Percentiles rank a stretch among this genome's conserved stretches.
phyloP scores from a whole-genome alignment of 2,329 filamentous ascomycete species.

The Grosmannia serpens region DNA sequence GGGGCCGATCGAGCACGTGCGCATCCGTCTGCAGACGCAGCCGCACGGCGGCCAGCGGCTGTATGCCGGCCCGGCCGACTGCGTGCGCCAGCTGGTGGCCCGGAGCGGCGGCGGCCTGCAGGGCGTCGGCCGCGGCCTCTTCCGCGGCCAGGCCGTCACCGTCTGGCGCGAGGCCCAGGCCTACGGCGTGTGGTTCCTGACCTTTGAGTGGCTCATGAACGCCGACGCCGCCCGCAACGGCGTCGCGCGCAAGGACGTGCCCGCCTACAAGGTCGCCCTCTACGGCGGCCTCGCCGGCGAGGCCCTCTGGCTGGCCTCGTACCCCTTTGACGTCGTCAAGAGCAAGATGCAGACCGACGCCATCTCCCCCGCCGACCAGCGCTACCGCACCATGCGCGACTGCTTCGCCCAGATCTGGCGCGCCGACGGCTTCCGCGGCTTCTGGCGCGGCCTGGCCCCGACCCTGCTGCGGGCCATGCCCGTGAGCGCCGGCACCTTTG shows the following conservation, averaged over 20 bases:
- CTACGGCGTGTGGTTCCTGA: slow-evolving; percentile 90
- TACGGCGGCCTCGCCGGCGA: slow-evolving; percentile 94
- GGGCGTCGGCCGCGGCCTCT: slow-evolving; percentile 59
- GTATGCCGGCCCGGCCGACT: slow-evolving; percentile 80
- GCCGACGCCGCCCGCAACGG: slow-evolving; percentile 68
- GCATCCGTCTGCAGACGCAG: slow-evolving; percentile 92
- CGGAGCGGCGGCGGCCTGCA: slow-evolving; percentile 37
- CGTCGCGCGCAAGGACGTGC: slow-evolving; percentile 64
- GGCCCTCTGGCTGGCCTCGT: slow-evolving; percentile 83
- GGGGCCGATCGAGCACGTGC: slow-evolving; percentile 89
- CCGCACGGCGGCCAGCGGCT: slow-evolving; percentile 67
- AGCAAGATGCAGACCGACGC: slow-evolving; percentile 99
- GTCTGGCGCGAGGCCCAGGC: slow-evolving; percentile 82
- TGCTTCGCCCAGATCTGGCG: slow-evolving; percentile 77
- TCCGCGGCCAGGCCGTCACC: slow-evolving; percentile 80
- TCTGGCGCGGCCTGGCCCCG: slow-evolving; percentile 90
- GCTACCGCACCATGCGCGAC: slow-evolving; percentile 74
- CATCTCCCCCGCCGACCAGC: slow-evolving; percentile 54
- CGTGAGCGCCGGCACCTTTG: slow-evolving; percentile 95
- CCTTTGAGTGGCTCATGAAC: slow-evolving; percentile 97
- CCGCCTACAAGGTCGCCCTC: slow-evolving; percentile 73
- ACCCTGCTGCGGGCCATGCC: slow-evolving; percentile 93
- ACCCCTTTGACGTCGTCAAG: slow-evolving; percentile 96
- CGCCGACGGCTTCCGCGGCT: slow-evolving; percentile 66
- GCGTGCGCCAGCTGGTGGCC: slow-evolving; percentile 68